Conservation (phyloP, 345 rosid species). For the Eucalyptus pumila region DNA sequence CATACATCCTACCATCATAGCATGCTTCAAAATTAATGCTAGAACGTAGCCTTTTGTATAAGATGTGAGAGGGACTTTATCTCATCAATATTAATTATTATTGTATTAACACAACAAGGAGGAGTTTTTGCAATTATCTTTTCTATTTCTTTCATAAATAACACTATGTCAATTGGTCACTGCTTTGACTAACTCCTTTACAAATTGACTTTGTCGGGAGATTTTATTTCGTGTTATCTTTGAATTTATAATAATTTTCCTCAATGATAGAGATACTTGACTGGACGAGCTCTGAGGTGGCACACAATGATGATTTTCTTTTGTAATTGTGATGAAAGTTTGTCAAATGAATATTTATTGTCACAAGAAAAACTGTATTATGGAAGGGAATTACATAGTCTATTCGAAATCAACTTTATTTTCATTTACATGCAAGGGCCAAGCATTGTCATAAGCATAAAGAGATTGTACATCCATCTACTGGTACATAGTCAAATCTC, state of each 20-base stretch:
- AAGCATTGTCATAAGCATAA: background rate
- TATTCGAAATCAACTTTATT: background rate
- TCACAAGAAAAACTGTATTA: background rate
- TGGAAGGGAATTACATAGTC: background rate
- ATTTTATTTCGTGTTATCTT: background rate
- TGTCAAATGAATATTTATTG: background rate
- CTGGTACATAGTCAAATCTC: background rate
- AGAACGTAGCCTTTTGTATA: background rate
- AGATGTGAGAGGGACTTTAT: background rate
- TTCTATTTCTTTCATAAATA: background rate
- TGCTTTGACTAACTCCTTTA: background rate
- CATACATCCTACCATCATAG: background rate
- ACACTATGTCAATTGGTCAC: background rate
- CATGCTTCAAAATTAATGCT: background rate
- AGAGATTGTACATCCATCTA: background rate
- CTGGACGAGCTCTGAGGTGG: background rate
- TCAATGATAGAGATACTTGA: background rate
- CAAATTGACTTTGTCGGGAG: fast-evolving
- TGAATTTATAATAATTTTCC: background rate
- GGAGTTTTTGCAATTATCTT: background rate
- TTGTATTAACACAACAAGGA: background rate
- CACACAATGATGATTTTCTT: background rate
- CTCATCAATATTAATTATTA: background rate
- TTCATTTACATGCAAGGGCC: background rate
- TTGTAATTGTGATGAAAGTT: background rate